Evolutionary conservation across 495 filamentous ascomycete genomes (phyloP), one percentile per base, ranked within the genome.

Genomic region (Penicillium arizonense): DNA sequence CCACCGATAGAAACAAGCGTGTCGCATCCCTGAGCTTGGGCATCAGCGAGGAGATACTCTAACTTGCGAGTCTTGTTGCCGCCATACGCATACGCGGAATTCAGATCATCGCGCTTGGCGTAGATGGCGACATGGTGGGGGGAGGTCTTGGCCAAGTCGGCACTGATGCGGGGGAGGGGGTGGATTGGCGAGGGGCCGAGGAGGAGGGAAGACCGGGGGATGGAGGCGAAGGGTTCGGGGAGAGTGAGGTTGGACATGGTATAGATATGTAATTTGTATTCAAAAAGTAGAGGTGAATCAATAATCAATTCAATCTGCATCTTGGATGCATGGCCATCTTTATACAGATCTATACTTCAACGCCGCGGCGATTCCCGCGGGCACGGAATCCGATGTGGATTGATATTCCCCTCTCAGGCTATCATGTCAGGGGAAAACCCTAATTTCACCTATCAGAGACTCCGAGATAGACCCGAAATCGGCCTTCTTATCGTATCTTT

Each of bases 41-140:
- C 84, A 18, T 85, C 82, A 5, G 81, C 72, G 38, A 81, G 63
- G 26, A 85, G 74, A 55, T 75, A 87, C 72, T 87, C 83, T 0
- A 88, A 71, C 63, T 88, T 88, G 20, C 83, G 72, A 14, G 78
- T 81, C 66, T 87, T 87, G 70, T 87, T 87, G 38, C 82, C 84
- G 9, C 85, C 85, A 57, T 69, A 86, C 5, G 83, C 84, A 12
- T 85, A 75, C 2, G 75, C 77, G 9, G 78, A 83, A 71, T 82
- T 86, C 45, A 76, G 71, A 65, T 86, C 84, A 50, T 87, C 83
- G 47, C 82, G 76, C 57, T 86, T 85, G 55, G 83, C 82, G 57
- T 80, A 85, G 61, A 86, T 76, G 32, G 67, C 65, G 26, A 82
- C 80, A 33, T 5, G 47, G 34, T 56, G 44, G 23, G 52, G 43